Evolutionary conservation across 2,329 filamentous ascomycete genomes (phyloP).

Genomic region (Microdochium bolleyi): DNA sequence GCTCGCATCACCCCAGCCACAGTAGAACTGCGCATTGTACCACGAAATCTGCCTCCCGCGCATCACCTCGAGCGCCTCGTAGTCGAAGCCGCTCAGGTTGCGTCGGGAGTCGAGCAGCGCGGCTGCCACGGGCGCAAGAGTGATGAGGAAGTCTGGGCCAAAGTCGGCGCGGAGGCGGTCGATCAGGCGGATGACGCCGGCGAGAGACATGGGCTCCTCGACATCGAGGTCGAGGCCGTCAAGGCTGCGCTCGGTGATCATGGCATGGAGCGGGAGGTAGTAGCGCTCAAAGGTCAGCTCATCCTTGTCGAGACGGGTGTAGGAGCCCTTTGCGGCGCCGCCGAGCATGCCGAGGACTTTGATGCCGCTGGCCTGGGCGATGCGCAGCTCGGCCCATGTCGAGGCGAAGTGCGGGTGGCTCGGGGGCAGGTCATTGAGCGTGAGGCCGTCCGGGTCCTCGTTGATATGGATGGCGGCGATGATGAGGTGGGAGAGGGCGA

Average conservation of each 20-base stretch:
- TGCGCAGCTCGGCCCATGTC: constrained; percentile 63
- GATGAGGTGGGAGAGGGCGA: constrained; percentile 61
- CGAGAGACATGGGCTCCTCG: constrained; percentile 63
- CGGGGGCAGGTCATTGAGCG: constrained; percentile 67
- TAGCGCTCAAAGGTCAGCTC: constrained; percentile 56
- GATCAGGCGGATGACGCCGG: constrained; percentile 54
- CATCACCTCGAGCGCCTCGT: constrained; percentile 59
- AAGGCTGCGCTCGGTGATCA: constrained; percentile 49
- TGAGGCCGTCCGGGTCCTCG: constrained; percentile 53
- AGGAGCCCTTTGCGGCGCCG: constrained; percentile 67
- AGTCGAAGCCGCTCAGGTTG: constrained; percentile 69
- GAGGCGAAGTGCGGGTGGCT: constrained; percentile 52
- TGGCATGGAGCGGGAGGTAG: constrained; percentile 55
- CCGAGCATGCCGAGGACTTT: constrained; percentile 77
- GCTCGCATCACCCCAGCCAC: constrained; percentile 66
- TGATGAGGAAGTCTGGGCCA: constrained; percentile 61
- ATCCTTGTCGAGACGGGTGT: constrained; percentile 42
- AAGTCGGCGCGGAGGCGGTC: constrained; percentile 60
- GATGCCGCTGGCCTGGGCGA: constrained; percentile 61
- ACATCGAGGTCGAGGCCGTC: constrained; percentile 67
- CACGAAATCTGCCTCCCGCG: constrained; percentile 59
- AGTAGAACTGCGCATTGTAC: constrained; percentile 84
- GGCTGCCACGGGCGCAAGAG: constrained; percentile 69
- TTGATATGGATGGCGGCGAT: constrained; percentile 76
- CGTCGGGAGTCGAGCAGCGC: constrained; percentile 55